Conservation (phyloP, 495 filamentous ascomycete genomes). For the Aspergillus asperescens region DNA sequence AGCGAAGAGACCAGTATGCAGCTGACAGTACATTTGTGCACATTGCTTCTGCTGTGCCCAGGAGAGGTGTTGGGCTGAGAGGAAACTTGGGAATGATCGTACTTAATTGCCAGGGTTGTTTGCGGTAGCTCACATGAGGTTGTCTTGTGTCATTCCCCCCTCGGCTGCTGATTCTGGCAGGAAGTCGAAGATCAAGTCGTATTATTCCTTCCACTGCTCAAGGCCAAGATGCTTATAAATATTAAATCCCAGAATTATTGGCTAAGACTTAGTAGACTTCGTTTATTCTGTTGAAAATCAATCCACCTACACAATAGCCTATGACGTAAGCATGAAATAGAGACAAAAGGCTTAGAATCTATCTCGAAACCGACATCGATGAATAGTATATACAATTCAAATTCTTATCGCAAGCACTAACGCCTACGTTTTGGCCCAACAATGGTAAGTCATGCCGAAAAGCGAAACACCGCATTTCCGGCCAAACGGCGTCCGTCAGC, state of each 20-base stretch:
- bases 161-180: slow-evolving; percentile 3
- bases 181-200: neutral
- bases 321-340: neutral
- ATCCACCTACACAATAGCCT: neutral
- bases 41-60: neutral
- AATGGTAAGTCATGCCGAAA: slow-evolving; percentile 13
- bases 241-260: too few species aligned
- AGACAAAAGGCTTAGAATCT: slow-evolving; percentile 14
- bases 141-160: slow-evolving; percentile 13
- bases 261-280: too few species aligned
- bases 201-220: neutral
- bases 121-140: neutral
- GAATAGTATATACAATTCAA: slow-evolving; percentile 26
- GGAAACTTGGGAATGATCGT: neutral
- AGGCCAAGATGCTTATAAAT: too few species aligned
- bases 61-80: neutral
- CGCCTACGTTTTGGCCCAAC: slow-evolving; percentile 16
- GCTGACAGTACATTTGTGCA: neutral
- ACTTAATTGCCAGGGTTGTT: slow-evolving; percentile 3
- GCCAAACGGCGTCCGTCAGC: neutral
- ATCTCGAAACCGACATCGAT: slow-evolving; percentile 17
- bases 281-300: too few species aligned
- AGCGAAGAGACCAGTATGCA: neutral
- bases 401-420: slow-evolving; percentile 17
- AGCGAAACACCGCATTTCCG: slow-evolving; percentile 2